phyloP scores from a whole-genome alignment of 2,329 filamentous ascomycete species.

The Amauroascus verrucosus region DNA sequence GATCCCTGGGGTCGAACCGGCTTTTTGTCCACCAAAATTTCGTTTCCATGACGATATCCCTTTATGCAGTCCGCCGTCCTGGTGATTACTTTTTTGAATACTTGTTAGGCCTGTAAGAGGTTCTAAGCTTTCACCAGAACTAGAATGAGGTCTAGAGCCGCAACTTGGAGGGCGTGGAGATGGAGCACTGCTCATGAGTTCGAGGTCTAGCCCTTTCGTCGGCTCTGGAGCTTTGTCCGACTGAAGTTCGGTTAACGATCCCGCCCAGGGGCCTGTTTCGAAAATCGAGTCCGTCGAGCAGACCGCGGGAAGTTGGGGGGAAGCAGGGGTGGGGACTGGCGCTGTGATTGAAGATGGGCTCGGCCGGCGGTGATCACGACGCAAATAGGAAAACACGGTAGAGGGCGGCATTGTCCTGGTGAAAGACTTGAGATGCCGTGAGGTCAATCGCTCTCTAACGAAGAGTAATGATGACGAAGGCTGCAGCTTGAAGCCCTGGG shows the following conservation, averaged over 20 bases:
- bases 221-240: background rate
- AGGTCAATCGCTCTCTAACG: background rate
- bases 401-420: slow-evolving; percentile 15
- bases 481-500: background rate
- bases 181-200: background rate
- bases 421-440: background rate
- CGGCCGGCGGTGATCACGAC: slow-evolving; percentile 18
- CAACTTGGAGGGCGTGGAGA: background rate
- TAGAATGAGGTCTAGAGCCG: background rate
- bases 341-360: slow-evolving; percentile 13
- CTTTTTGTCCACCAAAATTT: slow-evolving; percentile 26
- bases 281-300: slow-evolving; percentile 24
- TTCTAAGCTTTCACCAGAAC: slow-evolving; percentile 4
- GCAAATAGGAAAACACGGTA: slow-evolving; percentile 18
- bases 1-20: slow-evolving; percentile 19
- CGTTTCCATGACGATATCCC: slow-evolving; percentile 28
- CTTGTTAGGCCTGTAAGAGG: background rate
- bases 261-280: slow-evolving; percentile 18
- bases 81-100: slow-evolving; percentile 5
- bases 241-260: background rate
- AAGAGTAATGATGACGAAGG: background rate
- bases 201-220: background rate
- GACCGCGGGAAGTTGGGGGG: slow-evolving; percentile 28
- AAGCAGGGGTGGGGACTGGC: slow-evolving; percentile 12
- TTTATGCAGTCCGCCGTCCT: slow-evolving; percentile 15